Base-by-base conservation (phyloP, 306 rosid species). In the Macrotyloma uniflorum region DNA sequence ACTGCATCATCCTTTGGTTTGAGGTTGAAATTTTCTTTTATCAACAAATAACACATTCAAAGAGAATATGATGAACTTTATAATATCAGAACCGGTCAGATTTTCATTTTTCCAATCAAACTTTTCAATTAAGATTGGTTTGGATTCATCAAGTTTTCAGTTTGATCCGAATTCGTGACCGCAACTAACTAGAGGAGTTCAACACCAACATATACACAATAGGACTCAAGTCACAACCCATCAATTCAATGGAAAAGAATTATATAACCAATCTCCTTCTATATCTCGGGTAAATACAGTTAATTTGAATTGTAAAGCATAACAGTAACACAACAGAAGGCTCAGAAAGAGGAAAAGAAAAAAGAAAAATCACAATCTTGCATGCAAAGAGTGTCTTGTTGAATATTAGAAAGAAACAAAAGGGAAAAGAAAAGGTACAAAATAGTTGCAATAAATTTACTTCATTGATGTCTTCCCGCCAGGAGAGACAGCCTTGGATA, bases 401-500 rank as follows among this genome's bases (percentile, higher is more conserved):
- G 14, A 68, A 71, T 74, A 67, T 73, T 36, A 11, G 42, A 83
- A 72, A 83, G 83, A 55, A 22, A 36, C 58, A 54, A 33, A 72
- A 74, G 28, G 50, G 51, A 10, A 40, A 53, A n/a, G 72, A 51
- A 50, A 50, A 5, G 16, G 40, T 55, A 71, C 59, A 72, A 23
- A 57, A 70, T 77, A 80, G 74, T 47, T 58, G 63, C 54, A 43
- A 74, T 36, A 69, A 58, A 68, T 69, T 63, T 63, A 72, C 46
- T 78, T 61, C 79, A 59, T 59, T n/a, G 38, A 78, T 76, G 30
- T 70, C 77, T 70, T 82, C 64, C 53, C 22, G 8, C 32, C 18
- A 8, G 45, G 67, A 57, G 65, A 78, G 40, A 86, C 74, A 78
- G 55, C 84, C 86, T 40, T 70, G 79, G 72, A 83, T 88, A 87